Conservation (phyloP, 2,329 filamentous ascomycete species). For the Didymella pinodella region DNA sequence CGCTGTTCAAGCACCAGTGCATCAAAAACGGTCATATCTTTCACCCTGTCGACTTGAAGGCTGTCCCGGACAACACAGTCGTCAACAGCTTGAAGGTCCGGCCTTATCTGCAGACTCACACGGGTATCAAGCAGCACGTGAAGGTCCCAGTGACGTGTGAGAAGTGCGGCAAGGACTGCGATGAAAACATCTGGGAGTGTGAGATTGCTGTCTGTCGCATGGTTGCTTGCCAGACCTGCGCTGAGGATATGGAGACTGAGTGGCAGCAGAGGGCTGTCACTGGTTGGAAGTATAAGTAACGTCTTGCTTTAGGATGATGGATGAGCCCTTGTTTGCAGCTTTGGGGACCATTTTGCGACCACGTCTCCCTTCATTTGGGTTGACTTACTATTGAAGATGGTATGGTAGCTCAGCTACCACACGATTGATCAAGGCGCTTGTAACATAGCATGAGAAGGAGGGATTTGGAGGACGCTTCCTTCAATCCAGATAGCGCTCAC, state of each 20-base stretch:
- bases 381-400: too few species aligned
- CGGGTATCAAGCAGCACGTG: conserved; percentile 27
- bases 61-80: conserved; percentile 24
- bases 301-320: background rate
- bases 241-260: conserved; percentile 30
- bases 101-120: conserved; percentile 24
- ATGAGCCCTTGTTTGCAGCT: background rate
- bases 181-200: conserved; percentile 33
- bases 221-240: conserved; percentile 29
- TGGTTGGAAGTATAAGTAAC: conserved; percentile 19
- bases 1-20: conserved; percentile 28
- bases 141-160: conserved; percentile 32
- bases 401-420: too few species aligned
- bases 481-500: background rate
- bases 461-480: too few species aligned
- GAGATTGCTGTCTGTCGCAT: conserved; percentile 30
- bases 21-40: conserved; percentile 35
- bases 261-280: conserved; percentile 23
- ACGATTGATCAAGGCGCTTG: too few species aligned
- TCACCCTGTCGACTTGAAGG: conserved; percentile 26
- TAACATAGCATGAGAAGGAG: too few species aligned
- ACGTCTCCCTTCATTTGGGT: too few species aligned
- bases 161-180: conserved; percentile 26
- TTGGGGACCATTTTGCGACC: background rate
- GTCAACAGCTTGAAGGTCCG: conserved; percentile 31